These are phyloP conservation scores for Vachellia pachyceras DNA, from an alignment of 306 rosid species.

Conservation along the genomic window DNA sequence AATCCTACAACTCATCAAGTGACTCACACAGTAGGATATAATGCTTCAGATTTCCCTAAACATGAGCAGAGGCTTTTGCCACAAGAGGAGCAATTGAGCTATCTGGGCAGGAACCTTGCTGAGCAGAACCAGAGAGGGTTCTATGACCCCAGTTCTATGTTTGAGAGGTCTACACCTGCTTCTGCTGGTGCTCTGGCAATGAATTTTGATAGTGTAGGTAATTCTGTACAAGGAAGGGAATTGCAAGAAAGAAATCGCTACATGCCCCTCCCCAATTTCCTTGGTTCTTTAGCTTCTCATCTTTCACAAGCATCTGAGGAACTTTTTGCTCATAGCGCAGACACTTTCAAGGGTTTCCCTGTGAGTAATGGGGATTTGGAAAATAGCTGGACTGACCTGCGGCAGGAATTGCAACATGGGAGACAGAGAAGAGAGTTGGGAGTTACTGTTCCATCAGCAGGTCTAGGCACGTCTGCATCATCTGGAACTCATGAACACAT, in stretches of 20 bases:
- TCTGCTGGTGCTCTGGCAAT: slow-evolving; percentile 40
- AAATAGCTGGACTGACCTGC: slow-evolving; percentile 50
- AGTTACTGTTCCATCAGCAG: slow-evolving; percentile 40
- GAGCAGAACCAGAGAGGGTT: slow-evolving; percentile 59
- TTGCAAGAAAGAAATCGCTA: slow-evolving; percentile 48
- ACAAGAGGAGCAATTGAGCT: slow-evolving; percentile 63
- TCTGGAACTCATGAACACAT: slow-evolving; percentile 50
- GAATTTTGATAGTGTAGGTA: slow-evolving; percentile 40
- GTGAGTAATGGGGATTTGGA: slow-evolving; percentile 59
- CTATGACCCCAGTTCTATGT: slow-evolving; percentile 54
- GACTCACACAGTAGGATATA: slow-evolving; percentile 54
- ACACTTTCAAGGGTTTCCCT: slow-evolving; percentile 45
- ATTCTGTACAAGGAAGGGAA: slow-evolving; percentile 51
- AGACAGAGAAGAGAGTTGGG: slow-evolving; percentile 55
- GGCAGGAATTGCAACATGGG: slow-evolving; percentile 48
- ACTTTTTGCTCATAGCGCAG: slow-evolving; percentile 48
- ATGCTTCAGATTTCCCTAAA: slow-evolving; percentile 59
- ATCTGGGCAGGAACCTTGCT: slow-evolving; percentile 58
- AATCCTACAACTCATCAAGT: slow-evolving; percentile 57
- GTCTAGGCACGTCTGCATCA: slow-evolving; percentile 51
- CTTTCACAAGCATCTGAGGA: slow-evolving; percentile 53
- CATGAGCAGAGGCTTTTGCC: slow-evolving; percentile 61
- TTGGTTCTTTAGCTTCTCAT: slow-evolving; percentile 53
- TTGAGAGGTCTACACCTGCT: slow-evolving; percentile 64
- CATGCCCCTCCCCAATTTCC: slow-evolving; percentile 47